Conservation (phyloP, 192 early-diverging fungal species). For the Radiomyces spectabilis region DNA sequence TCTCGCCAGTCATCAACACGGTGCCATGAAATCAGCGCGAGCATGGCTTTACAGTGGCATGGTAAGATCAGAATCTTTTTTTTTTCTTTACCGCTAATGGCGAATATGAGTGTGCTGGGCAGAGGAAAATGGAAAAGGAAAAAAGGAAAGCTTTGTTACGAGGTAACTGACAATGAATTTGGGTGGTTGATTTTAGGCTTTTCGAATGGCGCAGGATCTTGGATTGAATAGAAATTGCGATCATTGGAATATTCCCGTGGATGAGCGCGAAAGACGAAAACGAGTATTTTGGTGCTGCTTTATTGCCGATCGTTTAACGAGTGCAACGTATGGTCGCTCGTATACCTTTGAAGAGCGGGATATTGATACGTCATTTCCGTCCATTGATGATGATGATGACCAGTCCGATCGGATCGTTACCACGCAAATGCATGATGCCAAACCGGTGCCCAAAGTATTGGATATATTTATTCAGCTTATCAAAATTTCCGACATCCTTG, state of each 20-base stretch:
- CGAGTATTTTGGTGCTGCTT: slow-evolving; percentile 73
- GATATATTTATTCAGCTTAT: slow-evolving; percentile 7
- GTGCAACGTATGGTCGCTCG: slow-evolving; percentile 56
- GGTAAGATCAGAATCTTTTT: slow-evolving; percentile 25
- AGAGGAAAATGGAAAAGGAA: background rate
- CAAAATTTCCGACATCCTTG: slow-evolving; percentile 30
- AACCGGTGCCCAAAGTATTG: slow-evolving; percentile 9
- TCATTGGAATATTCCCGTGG: slow-evolving; percentile 41
- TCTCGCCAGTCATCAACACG: slow-evolving; percentile 60
- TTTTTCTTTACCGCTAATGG: too few relatives aligned
- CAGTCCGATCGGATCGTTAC: too few relatives aligned
- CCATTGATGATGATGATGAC: slow-evolving; percentile 14
- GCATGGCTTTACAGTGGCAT: slow-evolving; percentile 71
- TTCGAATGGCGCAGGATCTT: slow-evolving; percentile 66
- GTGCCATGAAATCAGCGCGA: slow-evolving; percentile 57
- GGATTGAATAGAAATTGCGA: slow-evolving; percentile 64
- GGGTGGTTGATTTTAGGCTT: slow-evolving; percentile 29
- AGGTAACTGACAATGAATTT: too few relatives aligned
- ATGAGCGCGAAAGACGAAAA: slow-evolving; percentile 55
- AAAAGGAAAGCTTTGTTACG: too few relatives aligned
- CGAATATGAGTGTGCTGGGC: too few relatives aligned
- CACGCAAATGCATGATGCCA: slow-evolving; percentile 9
- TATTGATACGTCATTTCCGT: slow-evolving; percentile 27
- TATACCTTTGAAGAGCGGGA: slow-evolving; percentile 36
- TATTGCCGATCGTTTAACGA: slow-evolving; percentile 56